Conservation (phyloP, 108 stramenopile species). For the Fragilariopsis cylindrus region DNA sequence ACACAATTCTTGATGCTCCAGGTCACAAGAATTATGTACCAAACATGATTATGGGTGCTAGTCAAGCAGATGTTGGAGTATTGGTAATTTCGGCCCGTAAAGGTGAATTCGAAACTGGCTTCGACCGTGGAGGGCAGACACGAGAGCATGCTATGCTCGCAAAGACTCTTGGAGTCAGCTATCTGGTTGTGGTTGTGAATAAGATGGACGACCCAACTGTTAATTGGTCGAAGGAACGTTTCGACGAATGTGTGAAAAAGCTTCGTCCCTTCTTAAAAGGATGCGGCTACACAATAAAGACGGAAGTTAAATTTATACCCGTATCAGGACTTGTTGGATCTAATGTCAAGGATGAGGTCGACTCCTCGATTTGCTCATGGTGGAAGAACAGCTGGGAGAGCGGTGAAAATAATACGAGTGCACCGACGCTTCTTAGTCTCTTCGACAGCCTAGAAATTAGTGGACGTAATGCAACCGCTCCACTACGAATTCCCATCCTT, state of each 20-base stretch:
- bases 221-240: slow-evolving; percentile 91
- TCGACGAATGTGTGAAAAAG: slow-evolving; percentile 94
- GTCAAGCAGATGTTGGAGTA: slow-evolving; percentile 97
- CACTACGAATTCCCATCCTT: slow-evolving; percentile 94
- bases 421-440: slow-evolving; percentile 84
- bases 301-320: slow-evolving; percentile 97
- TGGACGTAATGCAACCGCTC: slow-evolving; percentile 80
- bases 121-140: slow-evolving; percentile 98
- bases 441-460: slow-evolving; percentile 85
- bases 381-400: slow-evolving; percentile 76
- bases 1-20: slow-evolving; percentile 99
- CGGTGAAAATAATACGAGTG: slow-evolving; percentile 89
- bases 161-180: slow-evolving; percentile 96
- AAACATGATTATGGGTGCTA: slow-evolving; percentile 99
- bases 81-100: slow-evolving; percentile 98
- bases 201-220: slow-evolving; percentile 99
- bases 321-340: slow-evolving; percentile 96
- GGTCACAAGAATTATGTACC: slow-evolving; percentile 99
- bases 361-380: slow-evolving; percentile 85
- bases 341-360: slow-evolving; percentile 95
- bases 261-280: slow-evolving; percentile 95
- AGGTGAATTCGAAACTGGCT: slow-evolving; percentile 99
- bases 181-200: slow-evolving; percentile 97
- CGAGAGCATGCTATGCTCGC: slow-evolving; percentile 99
- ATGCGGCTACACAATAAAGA: slow-evolving; percentile 96